Conservation (phyloP, 441 rosid species). For the Populus tomentosa region DNA sequence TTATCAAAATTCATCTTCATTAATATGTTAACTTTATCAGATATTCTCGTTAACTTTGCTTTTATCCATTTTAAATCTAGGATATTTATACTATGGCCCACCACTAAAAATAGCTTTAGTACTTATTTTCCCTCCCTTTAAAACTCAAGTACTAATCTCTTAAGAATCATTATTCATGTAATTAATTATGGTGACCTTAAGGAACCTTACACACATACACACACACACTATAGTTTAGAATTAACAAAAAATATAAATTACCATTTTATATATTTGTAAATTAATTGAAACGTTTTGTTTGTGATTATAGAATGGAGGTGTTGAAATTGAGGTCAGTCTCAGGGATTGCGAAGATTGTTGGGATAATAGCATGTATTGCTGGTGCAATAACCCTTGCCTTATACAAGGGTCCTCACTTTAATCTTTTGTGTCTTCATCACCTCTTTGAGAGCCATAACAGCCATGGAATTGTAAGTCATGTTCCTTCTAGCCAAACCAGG, state of each 20-base stretch:
- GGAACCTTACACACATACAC: background rate
- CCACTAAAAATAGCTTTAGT: too few species aligned
- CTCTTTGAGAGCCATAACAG: constrained; percentile 18
- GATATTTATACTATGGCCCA: background rate
- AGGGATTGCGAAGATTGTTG: constrained; percentile 64
- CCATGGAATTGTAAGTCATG: constrained; percentile 18
- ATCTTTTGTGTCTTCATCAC: constrained; percentile 36
- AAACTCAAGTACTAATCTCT: too few species aligned
- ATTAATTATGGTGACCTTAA: too few species aligned
- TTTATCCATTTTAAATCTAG: too few species aligned
- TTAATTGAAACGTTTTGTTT: background rate
- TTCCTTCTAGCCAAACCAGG: constrained; percentile 52
- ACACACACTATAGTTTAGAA: background rate
- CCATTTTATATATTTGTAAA: background rate
- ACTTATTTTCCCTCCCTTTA: too few species aligned
- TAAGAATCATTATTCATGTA: too few species aligned
- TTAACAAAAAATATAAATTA: background rate
- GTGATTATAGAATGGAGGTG: constrained; percentile 47
- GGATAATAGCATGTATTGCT: constrained; percentile 59
- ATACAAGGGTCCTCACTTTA: constrained; percentile 60
- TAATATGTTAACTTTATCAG: background rate
- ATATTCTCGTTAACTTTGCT: background rate
- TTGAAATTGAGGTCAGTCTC: constrained; percentile 47
- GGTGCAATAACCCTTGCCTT: constrained; percentile 71
- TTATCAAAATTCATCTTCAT: background rate